Conservation (phyloP, 805 yeast species). For the Dipodascopsis tothii region DNA sequence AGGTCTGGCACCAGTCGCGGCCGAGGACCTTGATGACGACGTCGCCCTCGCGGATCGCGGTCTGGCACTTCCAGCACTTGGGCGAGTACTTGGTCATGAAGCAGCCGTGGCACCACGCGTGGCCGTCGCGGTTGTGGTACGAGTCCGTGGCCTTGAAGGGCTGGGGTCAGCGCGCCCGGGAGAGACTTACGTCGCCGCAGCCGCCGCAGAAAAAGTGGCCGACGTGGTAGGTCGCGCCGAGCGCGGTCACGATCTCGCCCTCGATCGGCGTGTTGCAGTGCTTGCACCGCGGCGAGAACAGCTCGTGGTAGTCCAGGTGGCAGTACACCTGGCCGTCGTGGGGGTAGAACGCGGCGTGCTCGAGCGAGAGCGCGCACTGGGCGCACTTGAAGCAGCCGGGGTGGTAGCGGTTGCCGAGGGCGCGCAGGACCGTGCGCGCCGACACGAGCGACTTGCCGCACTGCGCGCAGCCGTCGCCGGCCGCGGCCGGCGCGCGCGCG, state of each 20-base stretch:
- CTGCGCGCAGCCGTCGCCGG: slow-evolving; percentile 7
- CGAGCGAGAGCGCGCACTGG: slow-evolving; percentile 15
- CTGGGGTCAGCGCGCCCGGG: background rate
- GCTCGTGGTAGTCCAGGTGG: slow-evolving; percentile 31
- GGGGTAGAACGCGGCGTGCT: slow-evolving; percentile 21
- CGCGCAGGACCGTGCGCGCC: slow-evolving; percentile 12
- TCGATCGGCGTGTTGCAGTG: slow-evolving; percentile 30
- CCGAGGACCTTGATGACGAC: slow-evolving; percentile 28
- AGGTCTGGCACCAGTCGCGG: slow-evolving; percentile 29
- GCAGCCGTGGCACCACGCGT: slow-evolving; percentile 27
- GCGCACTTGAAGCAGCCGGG: slow-evolving; percentile 21
- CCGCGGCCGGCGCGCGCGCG: background rate
- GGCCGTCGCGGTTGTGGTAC: slow-evolving; percentile 23
- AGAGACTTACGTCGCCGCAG: slow-evolving; percentile 23
- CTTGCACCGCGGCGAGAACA: slow-evolving; percentile 29
- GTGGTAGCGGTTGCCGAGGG: slow-evolving; percentile 18
- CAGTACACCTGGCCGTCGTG: slow-evolving; percentile 27
- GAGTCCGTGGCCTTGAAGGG: slow-evolving; percentile 22
- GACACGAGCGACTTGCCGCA: slow-evolving; percentile 12
- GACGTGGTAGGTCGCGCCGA: slow-evolving; percentile 28
- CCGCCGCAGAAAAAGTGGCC: slow-evolving; percentile 32
- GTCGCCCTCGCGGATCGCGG: slow-evolving; percentile 18
- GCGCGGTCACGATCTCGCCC: slow-evolving; percentile 27
- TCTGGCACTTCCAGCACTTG: slow-evolving; percentile 31
- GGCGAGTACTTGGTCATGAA: slow-evolving; percentile 24